Evolutionary conservation across 2,329 filamentous ascomycete species (phyloP).

Genomic region (Sporothrix variecibatus): DNA sequence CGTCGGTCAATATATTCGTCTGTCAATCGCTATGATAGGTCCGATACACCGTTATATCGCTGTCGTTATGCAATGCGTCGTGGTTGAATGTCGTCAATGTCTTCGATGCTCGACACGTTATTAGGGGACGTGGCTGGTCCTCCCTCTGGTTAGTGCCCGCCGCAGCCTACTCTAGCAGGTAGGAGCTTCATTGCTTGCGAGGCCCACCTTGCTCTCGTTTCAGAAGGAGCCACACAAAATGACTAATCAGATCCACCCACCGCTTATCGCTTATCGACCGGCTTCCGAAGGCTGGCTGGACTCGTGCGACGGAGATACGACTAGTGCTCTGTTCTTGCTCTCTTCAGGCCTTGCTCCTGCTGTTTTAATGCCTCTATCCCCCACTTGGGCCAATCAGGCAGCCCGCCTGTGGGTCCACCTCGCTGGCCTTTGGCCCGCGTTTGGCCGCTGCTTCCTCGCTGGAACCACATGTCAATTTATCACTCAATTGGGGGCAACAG

Average conservation of each 20-base stretch:
- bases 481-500: conserved; percentile 26
- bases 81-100: background rate
- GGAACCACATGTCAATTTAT: conserved; percentile 30
- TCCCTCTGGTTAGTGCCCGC: background rate
- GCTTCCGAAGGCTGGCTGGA: conserved; percentile 23
- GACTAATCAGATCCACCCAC: background rate
- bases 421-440: conserved; percentile 20
- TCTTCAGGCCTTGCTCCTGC: background rate
- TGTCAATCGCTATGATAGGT: background rate
- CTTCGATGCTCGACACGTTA: background rate
- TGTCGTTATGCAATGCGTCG: conserved; percentile 1
- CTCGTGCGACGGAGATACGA: conserved; percentile 33
- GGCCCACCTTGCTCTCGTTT: background rate
- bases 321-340: background rate
- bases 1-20: background rate
- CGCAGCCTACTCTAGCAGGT: background rate
- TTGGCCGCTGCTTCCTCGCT: conserved; percentile 20
- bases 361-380: conserved; percentile 15
- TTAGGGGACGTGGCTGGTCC: conserved; percentile 17
- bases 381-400: background rate
- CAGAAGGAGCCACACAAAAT: background rate
- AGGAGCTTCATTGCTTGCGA: background rate
- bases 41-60: background rate
- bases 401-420: background rate
- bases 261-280: conserved; percentile 25